These are phyloP conservation scores for Ceratocystis ficicola DNA, from an alignment of 2,329 filamentous ascomycete species.

Conservation along the genomic window DNA sequence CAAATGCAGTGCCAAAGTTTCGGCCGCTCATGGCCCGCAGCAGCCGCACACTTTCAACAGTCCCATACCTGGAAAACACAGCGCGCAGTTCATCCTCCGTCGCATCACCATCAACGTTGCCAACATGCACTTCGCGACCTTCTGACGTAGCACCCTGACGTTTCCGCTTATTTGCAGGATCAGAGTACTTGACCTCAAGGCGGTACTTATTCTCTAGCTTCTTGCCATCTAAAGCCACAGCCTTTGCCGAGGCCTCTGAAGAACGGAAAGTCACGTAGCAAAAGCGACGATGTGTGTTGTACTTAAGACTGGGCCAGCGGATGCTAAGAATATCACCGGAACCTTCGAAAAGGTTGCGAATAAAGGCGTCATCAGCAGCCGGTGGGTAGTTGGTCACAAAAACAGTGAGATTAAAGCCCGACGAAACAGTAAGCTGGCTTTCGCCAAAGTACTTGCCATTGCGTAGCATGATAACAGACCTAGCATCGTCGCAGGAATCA, in stretches of 20 bases:
- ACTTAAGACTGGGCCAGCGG: slow-evolving; percentile 83
- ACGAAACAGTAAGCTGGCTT: slow-evolving; percentile 57
- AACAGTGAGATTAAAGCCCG: slow-evolving; percentile 67
- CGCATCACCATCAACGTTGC: slow-evolving; percentile 50
- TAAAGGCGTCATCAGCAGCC: slow-evolving; percentile 56
- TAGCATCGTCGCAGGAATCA: slow-evolving; percentile 63
- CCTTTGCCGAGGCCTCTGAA: slow-evolving; percentile 53
- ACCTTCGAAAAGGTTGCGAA: slow-evolving; percentile 55
- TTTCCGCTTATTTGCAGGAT: slow-evolving; percentile 64
- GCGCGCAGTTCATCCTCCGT: slow-evolving; percentile 57
- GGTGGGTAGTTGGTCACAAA: slow-evolving; percentile 87
- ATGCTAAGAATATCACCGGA: slow-evolving; percentile 77
- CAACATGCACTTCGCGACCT: slow-evolving; percentile 72
- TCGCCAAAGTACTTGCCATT: slow-evolving; percentile 70
- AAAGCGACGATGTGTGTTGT: slow-evolving; percentile 77
- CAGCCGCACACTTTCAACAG: slow-evolving; percentile 59
- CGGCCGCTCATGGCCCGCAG: slow-evolving; percentile 55
- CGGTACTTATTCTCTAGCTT: slow-evolving; percentile 55
- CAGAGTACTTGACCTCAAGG: slow-evolving; percentile 69
- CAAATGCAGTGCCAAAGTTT: slow-evolving; percentile 66
- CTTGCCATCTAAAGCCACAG: slow-evolving; percentile 57
- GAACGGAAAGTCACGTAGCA: slow-evolving; percentile 88
- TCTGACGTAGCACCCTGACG: slow-evolving; percentile 74
- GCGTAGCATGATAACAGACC: slow-evolving; percentile 69
- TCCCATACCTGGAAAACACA: slow-evolving; percentile 64